Conservation (phyloP, 2,329 filamentous ascomycete genomes). For the Neofusicoccum parvum region DNA sequence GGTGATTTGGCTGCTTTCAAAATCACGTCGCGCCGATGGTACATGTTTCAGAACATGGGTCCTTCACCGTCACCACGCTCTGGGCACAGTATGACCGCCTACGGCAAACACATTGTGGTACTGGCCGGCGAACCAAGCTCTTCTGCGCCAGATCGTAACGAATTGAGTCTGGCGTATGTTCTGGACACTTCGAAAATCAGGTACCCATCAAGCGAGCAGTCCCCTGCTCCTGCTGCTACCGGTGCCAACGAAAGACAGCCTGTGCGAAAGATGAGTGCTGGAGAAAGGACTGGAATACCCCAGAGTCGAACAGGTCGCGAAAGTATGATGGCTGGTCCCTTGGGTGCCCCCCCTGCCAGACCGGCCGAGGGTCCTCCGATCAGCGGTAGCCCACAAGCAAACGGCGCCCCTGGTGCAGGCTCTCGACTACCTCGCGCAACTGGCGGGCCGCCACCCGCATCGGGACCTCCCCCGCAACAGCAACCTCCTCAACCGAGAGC, state of each 20-base stretch:
- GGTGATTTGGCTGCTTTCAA: slow-evolving; percentile 89
- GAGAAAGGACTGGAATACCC: slow-evolving; percentile 46
- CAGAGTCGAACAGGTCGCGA: slow-evolving; percentile 48
- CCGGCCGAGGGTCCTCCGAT: slow-evolving; percentile 12
- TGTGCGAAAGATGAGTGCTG: slow-evolving; percentile 49
- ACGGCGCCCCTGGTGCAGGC: slow-evolving; percentile 44
- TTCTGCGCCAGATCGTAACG: slow-evolving; percentile 74
- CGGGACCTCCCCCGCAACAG: slow-evolving; percentile 66
- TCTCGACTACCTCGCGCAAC: slow-evolving; percentile 64
- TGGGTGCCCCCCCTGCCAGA: slow-evolving; percentile 26
- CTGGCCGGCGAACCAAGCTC: slow-evolving; percentile 94
- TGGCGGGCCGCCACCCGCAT: slow-evolving; percentile 57
- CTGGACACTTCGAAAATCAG: slow-evolving; percentile 95
- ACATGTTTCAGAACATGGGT: slow-evolving; percentile 99
- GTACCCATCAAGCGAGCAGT: slow-evolving; percentile 77
- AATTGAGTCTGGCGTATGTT: slow-evolving; percentile 86
- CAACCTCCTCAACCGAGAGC: slow-evolving; percentile 61
- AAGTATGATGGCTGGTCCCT: slow-evolving; percentile 40
- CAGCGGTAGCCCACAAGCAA: slow-evolving; percentile 36
- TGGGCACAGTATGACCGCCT: slow-evolving; percentile 96
- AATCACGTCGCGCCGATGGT: slow-evolving; percentile 86
- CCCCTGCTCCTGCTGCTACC: slow-evolving; percentile 26
- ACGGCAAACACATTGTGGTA: slow-evolving; percentile 89
- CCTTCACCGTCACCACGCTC: slow-evolving; percentile 91
- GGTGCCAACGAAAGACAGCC: slow-evolving; percentile 33